phyloP scores from a whole-genome alignment of 805 yeast genomes.

The Wickerhamiella shivajii region DNA sequence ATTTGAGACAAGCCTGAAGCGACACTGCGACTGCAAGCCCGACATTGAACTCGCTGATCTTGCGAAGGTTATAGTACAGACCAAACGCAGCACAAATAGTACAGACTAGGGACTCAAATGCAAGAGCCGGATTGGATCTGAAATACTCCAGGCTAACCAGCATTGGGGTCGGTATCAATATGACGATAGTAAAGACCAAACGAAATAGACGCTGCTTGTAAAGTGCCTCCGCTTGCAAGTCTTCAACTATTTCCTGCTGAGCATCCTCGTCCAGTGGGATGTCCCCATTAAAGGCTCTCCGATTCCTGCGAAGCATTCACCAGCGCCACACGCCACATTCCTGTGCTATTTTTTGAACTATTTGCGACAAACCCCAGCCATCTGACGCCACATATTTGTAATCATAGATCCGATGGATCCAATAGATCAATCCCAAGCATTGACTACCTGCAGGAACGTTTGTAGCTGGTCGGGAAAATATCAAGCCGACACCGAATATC shows the following conservation, averaged over 20 bases:
- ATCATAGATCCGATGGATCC: too few relatives aligned
- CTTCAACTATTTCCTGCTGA: conserved; percentile 21
- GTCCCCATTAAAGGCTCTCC: conserved; percentile 5
- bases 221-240: conserved; percentile 17
- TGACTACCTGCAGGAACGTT: too few relatives aligned
- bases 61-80: conserved; percentile 11
- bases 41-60: conserved; percentile 10
- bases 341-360: too few relatives aligned
- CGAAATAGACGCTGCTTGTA: conserved; percentile 16
- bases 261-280: conserved; percentile 19
- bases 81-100: conserved; percentile 16
- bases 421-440: too few relatives aligned
- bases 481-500: too few relatives aligned
- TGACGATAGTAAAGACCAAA: conserved; percentile 18
- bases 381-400: too few relatives aligned
- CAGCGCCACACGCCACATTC: too few relatives aligned
- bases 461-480: too few relatives aligned
- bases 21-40: conserved; percentile 16
- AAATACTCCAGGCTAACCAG: conserved; percentile 19
- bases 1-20: conserved; percentile 12
- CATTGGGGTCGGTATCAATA: conserved; percentile 24
- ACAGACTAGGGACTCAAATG: conserved; percentile 20
- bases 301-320: conserved; percentile 2
- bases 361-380: too few relatives aligned
- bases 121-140: conserved; percentile 19